phyloP scores from a whole-genome alignment of 2,329 filamentous ascomycete species.

The Penicillium thymicola region DNA sequence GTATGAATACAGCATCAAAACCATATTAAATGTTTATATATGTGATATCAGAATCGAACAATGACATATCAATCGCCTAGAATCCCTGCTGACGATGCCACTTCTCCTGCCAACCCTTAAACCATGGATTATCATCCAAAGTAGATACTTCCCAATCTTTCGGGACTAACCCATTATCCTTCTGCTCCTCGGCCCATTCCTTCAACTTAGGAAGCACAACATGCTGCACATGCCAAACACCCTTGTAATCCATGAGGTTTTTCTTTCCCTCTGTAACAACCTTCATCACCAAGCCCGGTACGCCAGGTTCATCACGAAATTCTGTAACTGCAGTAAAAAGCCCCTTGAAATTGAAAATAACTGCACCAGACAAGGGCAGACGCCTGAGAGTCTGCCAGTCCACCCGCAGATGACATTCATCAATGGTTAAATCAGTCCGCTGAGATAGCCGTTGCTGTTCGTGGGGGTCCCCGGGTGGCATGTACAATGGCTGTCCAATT shows the following conservation, averaged over 20 bases:
- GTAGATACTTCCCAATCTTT: conserved; percentile 65
- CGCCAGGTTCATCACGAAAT: conserved; percentile 67
- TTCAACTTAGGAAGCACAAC: conserved; percentile 64
- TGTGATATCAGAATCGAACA: not conserved
- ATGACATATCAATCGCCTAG: conserved; percentile 26
- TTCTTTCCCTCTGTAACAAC: conserved; percentile 69
- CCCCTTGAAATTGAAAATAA: conserved; percentile 88
- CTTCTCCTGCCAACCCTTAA: conserved; percentile 71
- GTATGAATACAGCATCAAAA: not conserved
- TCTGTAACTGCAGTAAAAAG: conserved; percentile 72
- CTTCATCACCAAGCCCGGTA: conserved; percentile 67
- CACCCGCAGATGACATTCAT: conserved; percentile 67
- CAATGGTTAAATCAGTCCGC: conserved; percentile 52
- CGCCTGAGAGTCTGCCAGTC: conserved; percentile 87
- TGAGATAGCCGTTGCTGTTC: conserved; percentile 60
- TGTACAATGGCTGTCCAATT: conserved; percentile 69
- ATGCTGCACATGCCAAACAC: conserved; percentile 75
- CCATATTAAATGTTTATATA: too few species aligned
- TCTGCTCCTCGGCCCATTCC: conserved; percentile 64
- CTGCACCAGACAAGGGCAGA: conserved; percentile 68
- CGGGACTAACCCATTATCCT: conserved; percentile 58
- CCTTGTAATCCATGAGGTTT: conserved; percentile 73
- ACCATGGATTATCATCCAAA: conserved; percentile 72
- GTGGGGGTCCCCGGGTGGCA: conserved; percentile 66
- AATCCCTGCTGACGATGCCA: conserved; percentile 66